Base-by-base conservation (phyloP, 345 rosid species). In the Populus deltoides region DNA sequence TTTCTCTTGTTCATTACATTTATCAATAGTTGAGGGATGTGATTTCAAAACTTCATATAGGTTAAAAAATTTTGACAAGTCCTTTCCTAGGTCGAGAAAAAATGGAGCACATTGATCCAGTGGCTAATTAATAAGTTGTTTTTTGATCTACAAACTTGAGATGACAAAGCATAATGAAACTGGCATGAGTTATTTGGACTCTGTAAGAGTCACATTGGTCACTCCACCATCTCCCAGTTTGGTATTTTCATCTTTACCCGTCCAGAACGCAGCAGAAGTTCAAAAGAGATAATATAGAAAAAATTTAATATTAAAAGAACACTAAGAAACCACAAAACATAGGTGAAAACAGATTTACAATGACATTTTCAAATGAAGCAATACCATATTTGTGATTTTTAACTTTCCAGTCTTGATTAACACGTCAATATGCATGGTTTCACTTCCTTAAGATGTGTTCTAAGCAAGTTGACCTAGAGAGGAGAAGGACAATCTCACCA, bases 401-500 rank as follows among this genome's bases (percentile, higher is more conserved):
- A 33, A 33, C 36, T 33, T 33, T 4, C 36, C 36, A 33, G 4
- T 33, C 6, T 4, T 33, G 36, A 33, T 33, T 33, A 33, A 33
- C 36, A 33, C 36, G 36, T 33, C 36, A 33, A 33, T 33, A 33
- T 33, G 36, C 36, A 33, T 33, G 36, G 36, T 33, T 33, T 33
- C 36, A 33, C 36, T 33, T 33, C 36, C 36, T 33, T 33, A 33
- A 65, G 27, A 20, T 69, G 22, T 41, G 41, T 39, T 29, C 68
- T 11, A 59, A n/a, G n/a, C 25, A 74, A 61, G 36, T 29, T 49
- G 20, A 70, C 59, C 33, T 6, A 68, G 6, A 53, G 27, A n/a
- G 33, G 70, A 78, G 29, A 41, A 35, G 43, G n/a, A 57, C 35
- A 18, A 62, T 83, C 92, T 86, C 83, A 93, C 99, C 99, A 29